Evolutionary conservation across 805 yeast genomes (phyloP).

Genomic region (Zygosaccharomyces kombuchaensis): DNA sequence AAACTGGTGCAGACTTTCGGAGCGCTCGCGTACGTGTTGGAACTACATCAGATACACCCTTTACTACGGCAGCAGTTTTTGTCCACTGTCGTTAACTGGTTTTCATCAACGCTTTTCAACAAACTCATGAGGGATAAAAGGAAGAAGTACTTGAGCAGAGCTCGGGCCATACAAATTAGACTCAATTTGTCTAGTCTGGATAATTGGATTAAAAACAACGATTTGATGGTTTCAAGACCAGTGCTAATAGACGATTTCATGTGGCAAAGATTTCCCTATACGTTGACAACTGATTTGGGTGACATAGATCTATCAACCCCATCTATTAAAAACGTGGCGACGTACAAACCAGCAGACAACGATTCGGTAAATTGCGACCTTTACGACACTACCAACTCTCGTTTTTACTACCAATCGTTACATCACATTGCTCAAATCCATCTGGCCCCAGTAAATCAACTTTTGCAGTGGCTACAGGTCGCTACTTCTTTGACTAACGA

Average conservation of each 20-base stretch:
- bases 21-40: constrained; percentile 80
- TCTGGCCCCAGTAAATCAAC: constrained; percentile 67
- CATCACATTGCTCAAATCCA: constrained; percentile 62
- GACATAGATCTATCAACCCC: constrained; percentile 24
- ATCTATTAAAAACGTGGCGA: constrained; percentile 25
- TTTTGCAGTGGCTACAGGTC: constrained; percentile 88
- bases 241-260: constrained; percentile 37
- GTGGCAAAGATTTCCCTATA: constrained; percentile 39
- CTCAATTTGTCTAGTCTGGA: constrained; percentile 81
- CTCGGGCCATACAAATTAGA: constrained; percentile 84
- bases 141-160: constrained; percentile 64
- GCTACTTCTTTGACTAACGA: constrained; percentile 66
- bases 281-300: constrained; percentile 32
- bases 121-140: constrained; percentile 55
- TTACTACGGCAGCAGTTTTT: constrained; percentile 73
- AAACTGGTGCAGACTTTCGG: constrained; percentile 81
- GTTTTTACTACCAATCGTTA: constrained; percentile 61
- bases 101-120: constrained; percentile 70
- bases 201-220: constrained; percentile 76
- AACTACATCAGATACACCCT: constrained; percentile 75
- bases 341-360: constrained; percentile 21
- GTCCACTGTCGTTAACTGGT: constrained; percentile 73
- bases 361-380: constrained; percentile 8
- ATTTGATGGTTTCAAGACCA: constrained; percentile 30
- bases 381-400: constrained; percentile 37